Conservation (phyloP, 192 early-diverging fungal species). For the Haplosporangium gracile region DNA sequence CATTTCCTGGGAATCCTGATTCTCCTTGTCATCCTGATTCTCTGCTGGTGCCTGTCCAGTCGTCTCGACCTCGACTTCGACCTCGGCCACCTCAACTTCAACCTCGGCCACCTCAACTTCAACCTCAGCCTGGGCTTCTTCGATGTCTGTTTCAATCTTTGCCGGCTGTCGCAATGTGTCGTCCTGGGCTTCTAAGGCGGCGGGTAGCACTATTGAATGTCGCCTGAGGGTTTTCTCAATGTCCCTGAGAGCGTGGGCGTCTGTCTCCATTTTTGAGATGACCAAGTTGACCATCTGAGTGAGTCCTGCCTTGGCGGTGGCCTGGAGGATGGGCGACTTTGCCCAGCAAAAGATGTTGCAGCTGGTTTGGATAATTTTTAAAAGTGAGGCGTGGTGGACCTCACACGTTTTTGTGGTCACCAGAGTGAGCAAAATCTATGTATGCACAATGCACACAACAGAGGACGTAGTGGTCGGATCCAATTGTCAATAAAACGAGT, state of each 20-base stretch:
- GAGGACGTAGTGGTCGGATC: not conserved
- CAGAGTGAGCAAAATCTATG: slow-evolving; percentile 54
- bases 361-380: slow-evolving; percentile 62
- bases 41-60: not conserved
- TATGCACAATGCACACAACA: not conserved
- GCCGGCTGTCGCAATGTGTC: slow-evolving; percentile 8
- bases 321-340: slow-evolving; percentile 56
- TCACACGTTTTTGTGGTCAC: slow-evolving; percentile 59
- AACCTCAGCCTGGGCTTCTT: not conserved
- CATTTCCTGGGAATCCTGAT: not conserved
- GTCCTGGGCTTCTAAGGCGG: not conserved
- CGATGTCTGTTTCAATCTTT: not conserved
- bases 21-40: not conserved
- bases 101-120: not conserved
- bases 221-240: slow-evolving; percentile 44
- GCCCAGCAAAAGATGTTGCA: slow-evolving; percentile 63
- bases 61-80: slow-evolving; percentile 5
- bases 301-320: slow-evolving; percentile 61
- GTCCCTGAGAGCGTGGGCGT: slow-evolving; percentile 42
- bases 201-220: slow-evolving; percentile 21
- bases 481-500: not conserved
- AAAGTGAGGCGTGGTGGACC: slow-evolving; percentile 58
- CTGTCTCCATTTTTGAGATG: slow-evolving; percentile 57
- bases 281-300: slow-evolving; percentile 62
- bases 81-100: not conserved